These are phyloP conservation scores for Candolleomyces eurysporus DNA, from an alignment of 768 basidiomycete genomes.

Conservation along the genomic window DNA sequence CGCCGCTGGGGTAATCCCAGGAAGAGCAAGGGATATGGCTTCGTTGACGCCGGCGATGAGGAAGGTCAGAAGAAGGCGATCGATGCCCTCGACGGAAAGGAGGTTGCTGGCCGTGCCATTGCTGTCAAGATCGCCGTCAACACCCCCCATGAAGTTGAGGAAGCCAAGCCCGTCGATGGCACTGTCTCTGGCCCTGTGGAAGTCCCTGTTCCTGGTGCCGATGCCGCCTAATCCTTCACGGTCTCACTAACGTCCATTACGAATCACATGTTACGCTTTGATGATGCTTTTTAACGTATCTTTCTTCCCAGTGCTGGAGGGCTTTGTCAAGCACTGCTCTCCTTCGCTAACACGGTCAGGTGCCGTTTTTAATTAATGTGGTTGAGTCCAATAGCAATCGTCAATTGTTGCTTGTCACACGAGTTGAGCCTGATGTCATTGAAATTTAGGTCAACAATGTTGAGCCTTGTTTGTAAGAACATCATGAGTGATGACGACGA, in stretches of 20 bases:
- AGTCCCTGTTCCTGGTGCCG: conserved; percentile 18
- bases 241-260: conserved; percentile 17
- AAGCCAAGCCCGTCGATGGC: conserved; percentile 29
- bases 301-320: conserved; percentile 21
- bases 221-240: conserved; percentile 26
- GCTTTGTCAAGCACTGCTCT: conserved; percentile 17
- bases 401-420: conserved; percentile 14
- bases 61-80: conserved; percentile 93
- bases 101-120: conserved; percentile 80
- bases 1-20: conserved; percentile 79
- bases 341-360: conserved; percentile 26
- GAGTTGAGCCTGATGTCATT: not conserved
- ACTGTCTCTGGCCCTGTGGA: conserved; percentile 20
- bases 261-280: conserved; percentile 18
- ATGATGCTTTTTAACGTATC: conserved; percentile 16
- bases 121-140: conserved; percentile 97
- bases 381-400: conserved; percentile 25
- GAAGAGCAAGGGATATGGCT: conserved; percentile 96
- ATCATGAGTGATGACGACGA: conserved; percentile 80
- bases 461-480: conserved; percentile 17
- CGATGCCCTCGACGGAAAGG: conserved; percentile 80
- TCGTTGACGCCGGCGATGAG: conserved; percentile 90
- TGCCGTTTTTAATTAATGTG: conserved; percentile 39
- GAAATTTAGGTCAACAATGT: conserved; percentile 9
- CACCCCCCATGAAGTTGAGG: conserved; percentile 56